Evolutionary conservation across 2,329 filamentous ascomycete species (phyloP), one percentile per base, ranked within the genome.

Genomic region (Incumbomyces delicatus): DNA sequence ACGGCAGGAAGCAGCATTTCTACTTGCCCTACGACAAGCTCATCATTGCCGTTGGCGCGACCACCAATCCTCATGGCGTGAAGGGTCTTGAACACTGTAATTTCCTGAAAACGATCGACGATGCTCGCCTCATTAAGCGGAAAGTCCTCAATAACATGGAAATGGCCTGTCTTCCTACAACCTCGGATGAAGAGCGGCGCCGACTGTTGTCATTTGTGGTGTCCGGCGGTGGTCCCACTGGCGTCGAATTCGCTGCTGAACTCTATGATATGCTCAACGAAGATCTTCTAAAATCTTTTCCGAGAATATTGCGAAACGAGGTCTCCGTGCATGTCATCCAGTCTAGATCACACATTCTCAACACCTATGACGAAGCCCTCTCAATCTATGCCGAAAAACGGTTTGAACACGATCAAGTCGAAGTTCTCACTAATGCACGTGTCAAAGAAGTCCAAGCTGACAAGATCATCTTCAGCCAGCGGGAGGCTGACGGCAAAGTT

Each of bases 1-100:
- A 73, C 49, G 92, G 92, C 3, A 72, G 85, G n/a, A 80, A 84
- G 58, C 73, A 80, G 47, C 74, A 80, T 34, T 98, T 96, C 68
- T 98, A 98, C 62, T 76, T 98, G 1, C 92, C 92, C 0, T 98
- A 98, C 62, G 94, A 98, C 64, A 98, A 98, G 69, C 75, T 98
- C 39, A 84, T 98, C 22, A 75, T 98, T 58, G 89, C 83, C 20
- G 89, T 96, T 72, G 74, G 90, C 30, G 95, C 89, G 16, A 81
- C 84, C 14, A 94, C 89, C 12, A 98, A 98, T 62, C 83, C 89
- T 1, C 92, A 98, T 60, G 94, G 94, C 38, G 94, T 98, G 48
- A 89, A 92, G 62, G 92, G 92, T 8, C 75, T 98, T 11, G 87
- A 96, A 57, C 77, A 98, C 62, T 95, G 89, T 66, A 81, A 89